phyloP scores from a whole-genome alignment of 2,329 filamentous ascomycete genomes.

The Ophiostoma sp. region DNA sequence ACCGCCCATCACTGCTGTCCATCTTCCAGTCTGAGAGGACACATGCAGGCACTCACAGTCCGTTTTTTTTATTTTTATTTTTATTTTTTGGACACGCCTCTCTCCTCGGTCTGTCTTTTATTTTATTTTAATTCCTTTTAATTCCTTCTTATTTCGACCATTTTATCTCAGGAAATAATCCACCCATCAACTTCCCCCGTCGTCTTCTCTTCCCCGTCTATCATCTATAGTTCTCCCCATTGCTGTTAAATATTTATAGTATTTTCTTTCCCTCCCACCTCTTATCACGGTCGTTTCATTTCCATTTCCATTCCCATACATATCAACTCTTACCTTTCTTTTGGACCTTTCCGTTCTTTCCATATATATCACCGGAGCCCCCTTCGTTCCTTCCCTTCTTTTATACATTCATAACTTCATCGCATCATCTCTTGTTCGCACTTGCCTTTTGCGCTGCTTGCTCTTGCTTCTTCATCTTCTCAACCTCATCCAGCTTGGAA shows the following conservation, averaged over 20 bases:
- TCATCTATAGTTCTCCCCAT: neutral
- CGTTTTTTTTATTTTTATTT: neutral
- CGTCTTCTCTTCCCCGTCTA: slow-evolving; percentile 1
- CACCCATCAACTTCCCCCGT: neutral
- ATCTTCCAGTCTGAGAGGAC: neutral
- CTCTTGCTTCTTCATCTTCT: slow-evolving; percentile 16
- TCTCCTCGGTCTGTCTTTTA: neutral
- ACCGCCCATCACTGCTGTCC: slow-evolving; percentile 11
- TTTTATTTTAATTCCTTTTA: neutral
- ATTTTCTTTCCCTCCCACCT: slow-evolving; percentile 11
- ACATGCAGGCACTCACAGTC: neutral
- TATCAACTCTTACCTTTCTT: slow-evolving; percentile 18
- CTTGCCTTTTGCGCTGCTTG: slow-evolving; percentile 18
- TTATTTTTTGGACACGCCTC: neutral
- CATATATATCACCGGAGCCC: slow-evolving; percentile 15
- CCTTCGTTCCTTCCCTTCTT: slow-evolving; percentile 17
- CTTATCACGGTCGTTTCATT: slow-evolving; percentile 21
- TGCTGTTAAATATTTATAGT: slow-evolving; percentile 2
- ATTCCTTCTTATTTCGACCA: too few species aligned
- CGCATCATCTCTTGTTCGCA: slow-evolving; percentile 18
- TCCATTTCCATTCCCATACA: slow-evolving; percentile 15
- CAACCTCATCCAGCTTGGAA: slow-evolving; percentile 17
- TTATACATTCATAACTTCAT: slow-evolving; percentile 13
- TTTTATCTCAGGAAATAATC: neutral
- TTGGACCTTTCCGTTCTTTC: neutral